phyloP scores from a whole-genome alignment of 257 asterid species.

The Solanum chilense region DNA sequence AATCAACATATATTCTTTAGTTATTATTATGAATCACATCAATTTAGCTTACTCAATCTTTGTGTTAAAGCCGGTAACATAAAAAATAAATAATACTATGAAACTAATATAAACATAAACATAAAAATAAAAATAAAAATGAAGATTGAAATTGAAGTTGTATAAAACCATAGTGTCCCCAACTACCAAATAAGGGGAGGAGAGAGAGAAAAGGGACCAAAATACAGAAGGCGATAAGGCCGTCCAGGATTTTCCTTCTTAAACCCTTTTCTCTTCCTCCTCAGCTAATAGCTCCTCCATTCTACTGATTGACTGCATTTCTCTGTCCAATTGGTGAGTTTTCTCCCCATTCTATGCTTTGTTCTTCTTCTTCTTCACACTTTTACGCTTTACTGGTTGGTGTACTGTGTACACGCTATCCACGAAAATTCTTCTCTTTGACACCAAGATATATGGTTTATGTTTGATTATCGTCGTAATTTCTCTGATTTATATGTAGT shows the following conservation, averaged over 20 bases:
- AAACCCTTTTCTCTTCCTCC: neutral
- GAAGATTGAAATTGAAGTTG: neutral
- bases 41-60: no score
- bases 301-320: neutral
- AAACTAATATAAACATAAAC: no score
- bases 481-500: neutral
- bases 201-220: neutral
- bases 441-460: neutral
- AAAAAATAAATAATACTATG: no score
- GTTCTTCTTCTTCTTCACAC: neutral
- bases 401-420: neutral
- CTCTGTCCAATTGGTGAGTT: neutral
- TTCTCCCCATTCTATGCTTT: neutral
- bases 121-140: no score
- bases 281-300: neutral
- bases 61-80: no score
- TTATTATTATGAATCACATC: no score
- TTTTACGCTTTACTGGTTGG: neutral
- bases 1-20: no score
- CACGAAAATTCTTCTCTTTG: neutral
- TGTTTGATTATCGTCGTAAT: neutral
- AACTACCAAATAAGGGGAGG: neutral
- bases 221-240: conserved; percentile 3
- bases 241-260: neutral
- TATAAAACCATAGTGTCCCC: neutral